A percentile compares a stretch with the other conserved stretches of the same genome.
phyloP scores from a whole-genome alignment of 1,139 yeast genomes.

The Kodamaea sp. region DNA sequence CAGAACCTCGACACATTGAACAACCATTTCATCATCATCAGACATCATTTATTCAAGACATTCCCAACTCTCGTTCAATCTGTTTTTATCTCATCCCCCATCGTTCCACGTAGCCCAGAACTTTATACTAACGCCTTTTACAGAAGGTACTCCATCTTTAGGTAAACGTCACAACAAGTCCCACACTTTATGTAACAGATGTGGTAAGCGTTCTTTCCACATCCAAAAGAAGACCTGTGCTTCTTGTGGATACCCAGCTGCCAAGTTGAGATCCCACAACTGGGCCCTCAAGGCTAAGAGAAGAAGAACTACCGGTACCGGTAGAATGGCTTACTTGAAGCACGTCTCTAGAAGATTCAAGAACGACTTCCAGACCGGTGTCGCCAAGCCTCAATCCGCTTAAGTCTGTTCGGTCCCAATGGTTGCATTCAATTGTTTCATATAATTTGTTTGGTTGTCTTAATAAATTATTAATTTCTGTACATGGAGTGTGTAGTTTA shows the following conservation, averaged over 20 bases:
- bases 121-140: conserved; percentile 22
- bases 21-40: too few species aligned
- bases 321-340: conserved; percentile 99
- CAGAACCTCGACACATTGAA: too few species aligned
- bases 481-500: conserved; percentile 7
- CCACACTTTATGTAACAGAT: conserved; percentile 99
- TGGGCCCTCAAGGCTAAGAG: conserved; percentile 99
- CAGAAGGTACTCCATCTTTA: conserved; percentile 99
- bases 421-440: conserved; percentile 13
- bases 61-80: too few species aligned
- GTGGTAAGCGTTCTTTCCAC: conserved; percentile 99
- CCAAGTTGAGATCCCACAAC: conserved; percentile 98
- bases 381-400: conserved; percentile 59
- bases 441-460: conserved; percentile 13
- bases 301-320: conserved; percentile 99
- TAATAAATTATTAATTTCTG: conserved; percentile 12
- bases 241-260: conserved; percentile 99
- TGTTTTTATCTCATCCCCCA: too few species aligned
- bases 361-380: conserved; percentile 97
- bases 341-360: conserved; percentile 96
- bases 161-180: conserved; percentile 99
- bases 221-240: conserved; percentile 98
- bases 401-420: conserved; percentile 21
- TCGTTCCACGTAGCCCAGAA: too few species aligned
- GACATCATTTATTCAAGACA: too few species aligned